Base-by-base conservation (phyloP, 2,329 filamentous ascomycete genomes). In the Lasiodiplodia gonubiensis region DNA sequence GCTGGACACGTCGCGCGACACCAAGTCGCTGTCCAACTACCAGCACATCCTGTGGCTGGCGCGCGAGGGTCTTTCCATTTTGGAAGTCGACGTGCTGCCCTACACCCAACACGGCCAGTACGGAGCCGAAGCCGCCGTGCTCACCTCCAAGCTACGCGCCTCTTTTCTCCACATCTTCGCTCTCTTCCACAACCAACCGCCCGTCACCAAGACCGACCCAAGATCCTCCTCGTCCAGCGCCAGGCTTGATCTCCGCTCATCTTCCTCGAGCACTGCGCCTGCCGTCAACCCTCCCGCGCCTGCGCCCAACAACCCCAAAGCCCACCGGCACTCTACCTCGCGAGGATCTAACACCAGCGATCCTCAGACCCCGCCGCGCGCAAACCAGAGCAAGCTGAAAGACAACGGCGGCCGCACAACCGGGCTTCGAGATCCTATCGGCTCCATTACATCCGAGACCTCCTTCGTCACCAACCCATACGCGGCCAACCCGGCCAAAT, bases 131-230 rank as follows among this genome's bases (percentile, higher is more conserved):
- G 88, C 97, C 67, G 94, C 93, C 75, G 94, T 98, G 53, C 86
- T 99, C 70, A 90, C 92, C 23, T 92, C 93, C 77, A 99, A 98
- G 80, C 86, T 99, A 16, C 90, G 93, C 69, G 95, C 95, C 18
- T 97, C 93, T 23, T 97, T 98, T 77, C 95, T 96, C 74, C 94
- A 99, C 81, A 93, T 99, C 71, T 97, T 97, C 78, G 95, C 97
- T 65, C 86, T 98, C 14, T 98, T 97, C 76, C 93, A 97, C 82
- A 97, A 97, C 79, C 89, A 92, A 64, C 94, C 94, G 0, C 86
- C 90, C 0, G 87, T 97, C 67, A 59, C 67, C 18, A 57, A 59
- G 21, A 51, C 33, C 30, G 30, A 37, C 27, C 60, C 51, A 7
- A 57, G 60, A 59, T 68, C 90, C 89, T 53, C 82, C 12, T 14